Base-by-base conservation (phyloP, 805 yeast species). In the Ogataea chonburiensis region DNA sequence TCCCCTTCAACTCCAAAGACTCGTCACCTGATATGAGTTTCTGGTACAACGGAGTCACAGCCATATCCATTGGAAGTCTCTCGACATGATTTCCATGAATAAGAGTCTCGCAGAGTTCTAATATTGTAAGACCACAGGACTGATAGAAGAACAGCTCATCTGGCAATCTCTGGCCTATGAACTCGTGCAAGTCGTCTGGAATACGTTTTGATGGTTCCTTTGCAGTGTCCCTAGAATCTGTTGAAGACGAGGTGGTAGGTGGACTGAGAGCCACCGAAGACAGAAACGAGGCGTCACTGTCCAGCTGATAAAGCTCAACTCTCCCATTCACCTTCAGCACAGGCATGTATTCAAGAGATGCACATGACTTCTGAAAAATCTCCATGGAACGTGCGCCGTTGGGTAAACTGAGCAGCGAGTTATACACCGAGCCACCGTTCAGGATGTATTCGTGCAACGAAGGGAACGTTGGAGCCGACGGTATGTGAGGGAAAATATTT, bases 111-210 rank as follows among this genome's bases (percentile, higher is more conserved):
- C 82, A 70, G 16, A 86, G 58, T 39, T 77, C 79, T 5, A 81
- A 63, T 6, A 80, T 75, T 9, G 83, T 64, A 16, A 89, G 56
- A 1, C 97, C 98, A 40, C 83, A 60, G 1, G 94, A 81, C 54
- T 77, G 77, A 59, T 87, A 93, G 56, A 81, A 88, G 52, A 77
- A 81, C 26, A 83, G 70, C 61, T 89, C 98, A 36, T 86, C 84
- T 2, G 97, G 94, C 34, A 93, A 67, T 54, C 89, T 75, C 58
- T 84, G 86, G 7, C 94, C 87, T 31, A 93, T 71, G 30, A 88
- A 74, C 29, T 81, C 88, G 56, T 86, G 93, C 9, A 86, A 66
- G 58, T 88, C 95, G 43, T 77, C 75, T 3, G 98, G 97, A 30
- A 82, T 63, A 36, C 64, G 64, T 24, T 46, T 52, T 11, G 35